Conservation (phyloP, 495 filamentous ascomycete genomes). For the Penicillium desertorum region DNA sequence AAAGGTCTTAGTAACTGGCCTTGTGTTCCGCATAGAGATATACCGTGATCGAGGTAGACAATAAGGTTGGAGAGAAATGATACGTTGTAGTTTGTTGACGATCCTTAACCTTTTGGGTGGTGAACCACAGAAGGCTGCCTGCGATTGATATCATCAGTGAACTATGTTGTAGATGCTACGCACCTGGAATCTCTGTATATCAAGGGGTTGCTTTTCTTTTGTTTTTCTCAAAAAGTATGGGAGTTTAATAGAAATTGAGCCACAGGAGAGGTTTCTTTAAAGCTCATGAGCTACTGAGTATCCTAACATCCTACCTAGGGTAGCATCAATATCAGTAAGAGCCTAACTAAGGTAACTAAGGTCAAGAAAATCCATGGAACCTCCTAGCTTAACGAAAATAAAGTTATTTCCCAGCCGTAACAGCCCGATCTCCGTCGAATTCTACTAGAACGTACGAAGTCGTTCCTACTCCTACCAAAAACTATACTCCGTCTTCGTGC, state of each 20-base stretch:
- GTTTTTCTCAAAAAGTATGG: too few relatives aligned
- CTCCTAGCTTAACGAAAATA: not conserved
- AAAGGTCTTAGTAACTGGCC: not conserved
- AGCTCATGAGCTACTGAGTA: too few relatives aligned
- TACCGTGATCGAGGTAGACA: not conserved
- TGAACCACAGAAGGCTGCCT: not conserved
- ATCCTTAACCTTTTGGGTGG: conserved; percentile 1
- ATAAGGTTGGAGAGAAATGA: not conserved
- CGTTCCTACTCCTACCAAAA: not conserved
- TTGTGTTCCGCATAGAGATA: not conserved
- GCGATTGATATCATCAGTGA: conserved; percentile 5
- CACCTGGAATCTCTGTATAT: not conserved
- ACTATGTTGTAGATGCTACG: conserved; percentile 6
- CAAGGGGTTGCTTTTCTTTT: not conserved
- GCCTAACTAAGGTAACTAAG: too few relatives aligned
- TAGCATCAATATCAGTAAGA: too few relatives aligned
- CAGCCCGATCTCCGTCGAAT: not conserved
- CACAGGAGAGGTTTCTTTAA: too few relatives aligned
- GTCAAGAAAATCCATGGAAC: not conserved
- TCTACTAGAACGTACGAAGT: too few relatives aligned
- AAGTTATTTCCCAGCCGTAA: not conserved
- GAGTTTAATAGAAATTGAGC: too few relatives aligned
- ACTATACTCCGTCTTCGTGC: too few relatives aligned
- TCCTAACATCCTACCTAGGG: too few relatives aligned
- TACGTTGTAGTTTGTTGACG: not conserved